Percentiles rank a stretch among this genome's conserved stretches.
Evolutionary conservation across 2,329 filamentous ascomycete genomes (phyloP).

Genomic region (Phyllosticta ampelicida): DNA sequence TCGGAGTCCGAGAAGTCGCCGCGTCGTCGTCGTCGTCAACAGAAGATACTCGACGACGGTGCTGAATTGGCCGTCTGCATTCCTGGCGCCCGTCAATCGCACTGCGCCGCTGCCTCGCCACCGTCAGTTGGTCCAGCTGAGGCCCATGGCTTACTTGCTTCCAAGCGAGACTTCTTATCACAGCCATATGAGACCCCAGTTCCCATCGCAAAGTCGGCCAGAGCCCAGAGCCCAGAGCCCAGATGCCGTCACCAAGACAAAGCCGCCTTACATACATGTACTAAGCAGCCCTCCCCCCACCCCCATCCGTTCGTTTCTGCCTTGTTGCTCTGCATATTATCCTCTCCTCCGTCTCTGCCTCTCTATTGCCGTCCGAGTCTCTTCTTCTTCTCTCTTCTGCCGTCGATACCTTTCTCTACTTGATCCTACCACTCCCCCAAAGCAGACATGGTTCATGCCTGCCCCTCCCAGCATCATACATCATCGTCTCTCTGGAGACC

Average conservation of each 20-base stretch:
- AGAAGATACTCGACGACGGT: too few species aligned
- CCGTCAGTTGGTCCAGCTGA: neutral
- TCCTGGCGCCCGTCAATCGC: neutral
- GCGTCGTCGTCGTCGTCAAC: neutral
- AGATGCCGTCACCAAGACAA: conserved; percentile 2
- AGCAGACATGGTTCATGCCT: conserved; percentile 6
- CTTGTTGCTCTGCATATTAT: neutral
- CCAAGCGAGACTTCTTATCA: neutral
- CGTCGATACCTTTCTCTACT: neutral
- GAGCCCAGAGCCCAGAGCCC: neutral
- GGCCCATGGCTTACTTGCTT: neutral
- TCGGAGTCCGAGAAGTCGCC: neutral
- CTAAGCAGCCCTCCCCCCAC: neutral
- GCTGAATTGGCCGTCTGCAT: neutral
- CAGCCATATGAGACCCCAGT: neutral
- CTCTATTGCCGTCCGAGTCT: neutral
- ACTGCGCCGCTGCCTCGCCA: neutral
- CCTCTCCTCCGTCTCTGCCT: neutral
- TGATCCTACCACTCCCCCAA: neutral
- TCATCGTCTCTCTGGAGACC: conserved; percentile 1
- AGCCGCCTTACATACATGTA: neutral
- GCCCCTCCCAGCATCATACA: neutral
- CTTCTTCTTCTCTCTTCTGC: neutral
- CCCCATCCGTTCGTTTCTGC: neutral
- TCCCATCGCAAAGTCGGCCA: neutral